phyloP scores from a whole-genome alignment of 371 early-diverging fungal genomes.

The Batkoa obscura region DNA sequence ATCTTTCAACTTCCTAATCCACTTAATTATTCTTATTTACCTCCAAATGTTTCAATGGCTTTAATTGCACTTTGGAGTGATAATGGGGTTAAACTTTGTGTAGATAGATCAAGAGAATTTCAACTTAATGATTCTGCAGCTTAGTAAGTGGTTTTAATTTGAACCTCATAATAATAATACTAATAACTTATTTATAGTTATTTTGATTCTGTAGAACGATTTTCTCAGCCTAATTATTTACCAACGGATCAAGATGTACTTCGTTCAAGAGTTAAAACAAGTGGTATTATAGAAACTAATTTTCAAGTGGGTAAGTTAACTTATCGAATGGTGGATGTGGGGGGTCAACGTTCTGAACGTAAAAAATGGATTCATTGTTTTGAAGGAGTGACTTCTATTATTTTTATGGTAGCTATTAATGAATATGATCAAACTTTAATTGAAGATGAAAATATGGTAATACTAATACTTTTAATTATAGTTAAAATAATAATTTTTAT shows the following conservation, averaged over 20 bases:
- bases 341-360: slow-evolving; percentile 84
- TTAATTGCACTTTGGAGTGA: slow-evolving; percentile 69
- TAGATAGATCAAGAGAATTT: slow-evolving; percentile 74
- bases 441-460: slow-evolving; percentile 82
- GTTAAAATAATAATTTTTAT: no score
- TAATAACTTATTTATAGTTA: slow-evolving; percentile 23
- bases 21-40: slow-evolving; percentile 60
- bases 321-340: slow-evolving; percentile 87
- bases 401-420: slow-evolving; percentile 82
- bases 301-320: slow-evolving; percentile 70
- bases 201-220: slow-evolving; percentile 83
- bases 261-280: slow-evolving; percentile 73
- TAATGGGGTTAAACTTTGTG: slow-evolving; percentile 56
- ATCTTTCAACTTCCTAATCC: slow-evolving; percentile 62
- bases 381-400: slow-evolving; percentile 88
- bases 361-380: slow-evolving; percentile 93
- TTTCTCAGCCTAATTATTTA: slow-evolving; percentile 48
- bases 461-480: neutral
- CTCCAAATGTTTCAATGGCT: slow-evolving; percentile 54
- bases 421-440: slow-evolving; percentile 93
- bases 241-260: slow-evolving; percentile 84
- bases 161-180: neutral
- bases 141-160: slow-evolving; percentile 43
- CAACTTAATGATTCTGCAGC: slow-evolving; percentile 77
- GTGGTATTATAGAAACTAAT: slow-evolving; percentile 73